Evolutionary conservation across 352 stramenopile species (phyloP), one percentile per base, ranked within the genome.

Genomic region (Elongisporangium anandrum): DNA sequence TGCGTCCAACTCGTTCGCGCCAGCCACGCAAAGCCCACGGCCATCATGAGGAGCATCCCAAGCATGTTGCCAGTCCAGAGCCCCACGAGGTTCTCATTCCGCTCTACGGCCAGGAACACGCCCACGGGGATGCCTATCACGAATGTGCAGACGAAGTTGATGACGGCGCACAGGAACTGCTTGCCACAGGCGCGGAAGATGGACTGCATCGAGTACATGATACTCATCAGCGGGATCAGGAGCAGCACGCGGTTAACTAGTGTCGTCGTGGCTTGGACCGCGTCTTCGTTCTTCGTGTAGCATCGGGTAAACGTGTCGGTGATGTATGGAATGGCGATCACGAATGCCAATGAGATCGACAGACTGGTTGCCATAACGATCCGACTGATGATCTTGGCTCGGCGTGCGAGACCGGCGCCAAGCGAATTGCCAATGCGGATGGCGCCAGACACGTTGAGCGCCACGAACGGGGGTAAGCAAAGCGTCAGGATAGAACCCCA

Each of bases 41-140:
- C 21, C 0, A 29, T 52, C 26, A 68, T 75, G 2, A 60, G 41
- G 17, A 69, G 3, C 15, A 65, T 38, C 3, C 61, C 68, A 2
- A 72, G 20, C 12, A 66, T 21, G 19, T 75, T 61, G 16, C 65
- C 71, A 17, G 69, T 48, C 68, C 71, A 79, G 1, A 79, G 59
- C 17, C 71, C 71, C 2, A 72, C 22, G 24, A 79, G 52, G n/a
- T 68, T 68, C 16, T 49, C 29, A 21, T 63, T n/a, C 4, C 61
- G 17, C 1, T 51, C 10, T 21, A 74, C 21, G 0, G 69, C 69
- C 34, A 81, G 68, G 23, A 47, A 8, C 0, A 63, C 21, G 10
- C 72, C 69, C 10, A 77, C 38, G 4, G 56, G 49, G 3, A 65
- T 50, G 7, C 69, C 69, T 13, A 64, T 45, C 4, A 66, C 50